phyloP scores from a whole-genome alignment of 1,139 yeast species.

The Hyphopichia buzzinii region DNA sequence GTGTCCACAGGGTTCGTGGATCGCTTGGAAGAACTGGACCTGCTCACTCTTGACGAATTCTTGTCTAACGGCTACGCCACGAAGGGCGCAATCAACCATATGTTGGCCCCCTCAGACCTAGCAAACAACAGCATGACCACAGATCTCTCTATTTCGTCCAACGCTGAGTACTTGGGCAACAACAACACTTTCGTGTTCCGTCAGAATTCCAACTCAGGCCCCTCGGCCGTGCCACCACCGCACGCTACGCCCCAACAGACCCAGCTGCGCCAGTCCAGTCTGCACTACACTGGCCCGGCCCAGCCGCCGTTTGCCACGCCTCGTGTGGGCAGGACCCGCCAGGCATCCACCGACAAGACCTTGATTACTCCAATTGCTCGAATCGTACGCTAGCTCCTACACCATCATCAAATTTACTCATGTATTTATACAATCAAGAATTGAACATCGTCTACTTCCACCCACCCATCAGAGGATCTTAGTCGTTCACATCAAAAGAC shows the following conservation, averaged over 20 bases:
- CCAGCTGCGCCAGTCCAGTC: neutral
- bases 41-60: constrained; percentile 29
- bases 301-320: constrained; percentile 34
- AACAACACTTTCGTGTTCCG: constrained; percentile 22
- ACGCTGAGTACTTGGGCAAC: constrained; percentile 27
- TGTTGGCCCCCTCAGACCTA: constrained; percentile 18
- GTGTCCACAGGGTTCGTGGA: constrained; percentile 11
- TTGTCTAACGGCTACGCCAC: constrained; percentile 35
- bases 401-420: too few species aligned
- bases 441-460: neutral
- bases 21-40: constrained; percentile 11
- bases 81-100: constrained; percentile 10
- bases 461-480: constrained; percentile 3
- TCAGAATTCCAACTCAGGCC: constrained; percentile 1
- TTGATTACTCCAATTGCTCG: constrained; percentile 45
- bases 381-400: constrained; percentile 25
- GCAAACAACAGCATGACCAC: constrained; percentile 27
- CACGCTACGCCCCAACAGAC: constrained; percentile 2
- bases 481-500: neutral
- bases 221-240: neutral
- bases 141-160: constrained; percentile 32
- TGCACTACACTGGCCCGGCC: constrained; percentile 6
- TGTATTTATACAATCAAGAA: neutral
- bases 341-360: constrained; percentile 37
- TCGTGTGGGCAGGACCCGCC: constrained; percentile 36